phyloP scores from a whole-genome alignment of 2,329 filamentous ascomycete species.

The Monosporascus cannonballus region DNA sequence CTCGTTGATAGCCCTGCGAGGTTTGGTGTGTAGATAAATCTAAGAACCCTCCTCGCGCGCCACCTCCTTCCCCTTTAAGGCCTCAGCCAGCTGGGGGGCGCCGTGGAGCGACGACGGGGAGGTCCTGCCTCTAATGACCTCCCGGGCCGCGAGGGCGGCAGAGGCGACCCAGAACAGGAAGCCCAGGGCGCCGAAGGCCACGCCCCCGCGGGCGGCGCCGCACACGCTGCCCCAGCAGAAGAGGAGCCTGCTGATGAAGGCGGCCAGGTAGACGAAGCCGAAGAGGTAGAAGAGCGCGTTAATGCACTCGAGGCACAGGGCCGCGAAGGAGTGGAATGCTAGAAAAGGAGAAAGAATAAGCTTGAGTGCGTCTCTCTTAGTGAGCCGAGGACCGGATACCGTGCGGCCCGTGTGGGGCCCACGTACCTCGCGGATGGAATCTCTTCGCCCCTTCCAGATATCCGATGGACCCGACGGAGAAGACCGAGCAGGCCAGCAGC shows the following conservation, averaged over 20 bases:
- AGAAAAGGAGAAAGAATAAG: background rate
- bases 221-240: conserved; percentile 55
- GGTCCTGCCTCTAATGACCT: conserved; percentile 38
- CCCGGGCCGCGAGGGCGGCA: conserved; percentile 38
- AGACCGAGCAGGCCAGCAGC: conserved; percentile 47
- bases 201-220: conserved; percentile 45
- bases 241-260: conserved; percentile 48
- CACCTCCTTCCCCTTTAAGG: background rate
- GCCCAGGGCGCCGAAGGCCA: conserved; percentile 47
- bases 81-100: conserved; percentile 8
- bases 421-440: conserved; percentile 36
- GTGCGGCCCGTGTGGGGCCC: background rate
- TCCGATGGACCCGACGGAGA: conserved; percentile 47
- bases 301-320: conserved; percentile 42
- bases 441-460: conserved; percentile 47
- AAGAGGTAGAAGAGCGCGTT: conserved; percentile 54
- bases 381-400: background rate
- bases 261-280: conserved; percentile 52
- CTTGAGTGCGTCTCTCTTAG: background rate
- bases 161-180: conserved; percentile 49
- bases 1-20: too few relatives aligned
- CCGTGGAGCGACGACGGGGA: conserved; percentile 10
- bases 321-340: conserved; percentile 43
- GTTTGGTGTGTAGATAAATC: background rate
- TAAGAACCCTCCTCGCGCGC: background rate